Conservation (phyloP, 1,139 yeast species). For the Kazachstania sp. region DNA sequence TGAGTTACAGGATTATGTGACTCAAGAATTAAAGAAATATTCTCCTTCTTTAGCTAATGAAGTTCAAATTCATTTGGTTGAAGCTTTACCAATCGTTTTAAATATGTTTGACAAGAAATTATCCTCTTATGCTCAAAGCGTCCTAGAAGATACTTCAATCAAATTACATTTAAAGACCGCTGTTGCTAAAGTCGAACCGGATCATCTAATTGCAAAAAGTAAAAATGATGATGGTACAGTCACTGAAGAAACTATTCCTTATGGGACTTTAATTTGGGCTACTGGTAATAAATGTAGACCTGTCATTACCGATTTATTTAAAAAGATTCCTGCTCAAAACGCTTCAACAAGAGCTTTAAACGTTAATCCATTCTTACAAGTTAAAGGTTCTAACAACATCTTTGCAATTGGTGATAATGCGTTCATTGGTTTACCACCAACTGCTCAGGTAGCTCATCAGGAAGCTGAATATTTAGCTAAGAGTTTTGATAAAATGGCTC, state of each 20-base stretch:
- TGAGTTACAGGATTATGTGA: conserved; percentile 86
- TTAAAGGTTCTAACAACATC: conserved; percentile 73
- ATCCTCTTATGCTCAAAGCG: conserved; percentile 78
- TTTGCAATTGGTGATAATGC: conserved; percentile 95
- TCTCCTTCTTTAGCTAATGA: conserved; percentile 81
- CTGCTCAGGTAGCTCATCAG: conserved; percentile 97
- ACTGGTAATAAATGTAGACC: conserved; percentile 92
- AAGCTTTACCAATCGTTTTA: conserved; percentile 83
- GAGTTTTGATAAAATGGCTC: conserved; percentile 65
- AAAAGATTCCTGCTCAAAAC: conserved; percentile 75
- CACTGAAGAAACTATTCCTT: conserved; percentile 59
- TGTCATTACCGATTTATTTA: conserved; percentile 58
- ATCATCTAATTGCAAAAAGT: conserved; percentile 61
- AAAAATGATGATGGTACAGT: conserved; percentile 53
- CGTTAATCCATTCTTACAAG: conserved; percentile 72
- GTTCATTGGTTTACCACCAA: conserved; percentile 79
- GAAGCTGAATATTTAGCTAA: conserved; percentile 79
- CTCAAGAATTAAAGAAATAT: conserved; percentile 81
- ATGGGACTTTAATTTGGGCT: conserved; percentile 95
- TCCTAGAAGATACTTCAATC: conserved; percentile 68
- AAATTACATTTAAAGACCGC: conserved; percentile 75
- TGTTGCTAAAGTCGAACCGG: conserved; percentile 74
- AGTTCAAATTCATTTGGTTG: conserved; percentile 75
- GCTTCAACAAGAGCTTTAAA: conserved; percentile 82
- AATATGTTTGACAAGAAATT: conserved; percentile 80